Evolutionary conservation across 2,329 filamentous ascomycete species (phyloP).

Genomic region (Phyllosticta citrichinensis): DNA sequence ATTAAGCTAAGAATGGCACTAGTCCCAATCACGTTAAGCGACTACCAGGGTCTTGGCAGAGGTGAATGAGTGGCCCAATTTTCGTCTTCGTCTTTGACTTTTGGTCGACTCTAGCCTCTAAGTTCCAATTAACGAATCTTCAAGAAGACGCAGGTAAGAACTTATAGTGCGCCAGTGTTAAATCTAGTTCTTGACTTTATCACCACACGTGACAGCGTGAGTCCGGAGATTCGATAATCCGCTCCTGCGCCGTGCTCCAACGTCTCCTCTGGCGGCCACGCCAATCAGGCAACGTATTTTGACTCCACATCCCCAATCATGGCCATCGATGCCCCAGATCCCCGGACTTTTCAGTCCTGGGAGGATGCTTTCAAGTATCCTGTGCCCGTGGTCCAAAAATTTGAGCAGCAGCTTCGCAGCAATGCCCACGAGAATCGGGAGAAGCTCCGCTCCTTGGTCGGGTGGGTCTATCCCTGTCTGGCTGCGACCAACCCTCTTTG

Average conservation of each 20-base stretch:
- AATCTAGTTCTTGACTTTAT: neutral
- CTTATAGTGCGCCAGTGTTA: neutral
- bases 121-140: neutral
- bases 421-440: constrained; percentile 54
- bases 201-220: neutral
- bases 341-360: constrained; percentile 48
- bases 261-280: neutral
- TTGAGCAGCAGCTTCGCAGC: constrained; percentile 54
- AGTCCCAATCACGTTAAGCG: neutral
- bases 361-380: constrained; percentile 59
- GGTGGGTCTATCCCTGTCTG: constrained; percentile 33
- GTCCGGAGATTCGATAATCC: neutral
- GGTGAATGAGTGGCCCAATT: neutral
- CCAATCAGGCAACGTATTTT: constrained; percentile 4
- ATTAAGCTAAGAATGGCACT: neutral
- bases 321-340: constrained; percentile 47
- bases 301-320: constrained; percentile 23
- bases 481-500: neutral
- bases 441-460: constrained; percentile 56
- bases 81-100: neutral
- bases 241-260: neutral
- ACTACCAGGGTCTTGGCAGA: neutral
- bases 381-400: constrained; percentile 50
- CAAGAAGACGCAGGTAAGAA: neutral
- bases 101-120: neutral